These are phyloP conservation scores for Phlyctochytrium bullatum DNA, from an alignment of 192 early-diverging fungal genomes.

Conservation along the genomic window DNA sequence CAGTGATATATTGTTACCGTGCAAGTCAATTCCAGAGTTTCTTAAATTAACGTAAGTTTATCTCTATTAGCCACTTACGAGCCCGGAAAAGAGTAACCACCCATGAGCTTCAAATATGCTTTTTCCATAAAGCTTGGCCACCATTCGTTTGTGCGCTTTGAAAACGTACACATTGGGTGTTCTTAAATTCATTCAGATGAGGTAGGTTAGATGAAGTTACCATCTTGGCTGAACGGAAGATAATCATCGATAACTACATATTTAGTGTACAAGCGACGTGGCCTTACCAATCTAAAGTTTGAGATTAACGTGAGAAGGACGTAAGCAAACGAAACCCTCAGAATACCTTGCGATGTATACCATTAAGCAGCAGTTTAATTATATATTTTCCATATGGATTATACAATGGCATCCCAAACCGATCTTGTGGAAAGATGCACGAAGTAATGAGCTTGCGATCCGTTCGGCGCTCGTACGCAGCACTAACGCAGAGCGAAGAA, in stretches of 20 bases:
- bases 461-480: constrained; percentile 73
- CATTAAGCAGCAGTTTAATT: constrained; percentile 82
- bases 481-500: constrained; percentile 81
- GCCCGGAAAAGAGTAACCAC: constrained; percentile 92
- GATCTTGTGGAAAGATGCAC: constrained; percentile 83
- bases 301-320: too few species aligned
- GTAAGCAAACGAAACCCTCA: constrained; percentile 8
- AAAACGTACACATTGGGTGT: constrained; percentile 85
- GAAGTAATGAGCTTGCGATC: constrained; percentile 74
- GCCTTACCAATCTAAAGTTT: constrained; percentile 17
- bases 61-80: constrained; percentile 68
- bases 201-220: constrained; percentile 28
- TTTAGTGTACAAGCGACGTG: background rate
- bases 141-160: constrained; percentile 67
- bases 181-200: constrained; percentile 7
- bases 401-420: constrained; percentile 66
- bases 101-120: constrained; percentile 94
- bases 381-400: constrained; percentile 90
- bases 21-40: constrained; percentile 88
- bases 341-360: constrained; percentile 74
- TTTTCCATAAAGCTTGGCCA: constrained; percentile 91
- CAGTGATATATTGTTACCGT: constrained; percentile 38
- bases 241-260: constrained; percentile 82
- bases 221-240: constrained; percentile 70
- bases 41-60: constrained; percentile 36